Percentiles rank a stretch among this genome's conserved stretches.
These are phyloP conservation scores for Cryptomeria japonica DNA, from an alignment of 75 land plant species.

Conservation along the genomic window DNA sequence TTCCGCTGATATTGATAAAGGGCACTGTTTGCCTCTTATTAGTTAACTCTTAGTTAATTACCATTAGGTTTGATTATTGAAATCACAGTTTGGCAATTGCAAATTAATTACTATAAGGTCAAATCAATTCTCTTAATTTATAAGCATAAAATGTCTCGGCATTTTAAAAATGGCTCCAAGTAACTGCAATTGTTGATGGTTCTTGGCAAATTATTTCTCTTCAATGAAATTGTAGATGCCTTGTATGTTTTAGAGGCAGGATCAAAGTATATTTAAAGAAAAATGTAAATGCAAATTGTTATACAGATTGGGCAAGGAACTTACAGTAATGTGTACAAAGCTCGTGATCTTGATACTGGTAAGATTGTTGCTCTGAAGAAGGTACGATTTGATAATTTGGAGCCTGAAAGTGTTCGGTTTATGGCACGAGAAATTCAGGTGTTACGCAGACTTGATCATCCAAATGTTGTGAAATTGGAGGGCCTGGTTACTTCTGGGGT, in stretches of 20 bases:
- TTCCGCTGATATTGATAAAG: neutral
- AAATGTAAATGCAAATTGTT: neutral
- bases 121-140: neutral
- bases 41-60: neutral
- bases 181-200: neutral
- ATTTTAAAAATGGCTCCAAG: neutral
- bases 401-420: conserved; percentile 63
- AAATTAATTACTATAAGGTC: neutral
- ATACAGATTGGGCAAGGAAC: conserved; percentile 73
- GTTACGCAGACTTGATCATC: conserved; percentile 53
- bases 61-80: neutral
- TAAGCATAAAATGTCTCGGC: neutral
- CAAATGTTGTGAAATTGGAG: conserved; percentile 57
- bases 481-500: conserved; percentile 54
- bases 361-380: conserved; percentile 63
- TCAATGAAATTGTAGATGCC: neutral
- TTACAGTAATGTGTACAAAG: conserved; percentile 58
- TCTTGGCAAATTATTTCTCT: neutral
- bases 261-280: neutral
- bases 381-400: conserved; percentile 60
- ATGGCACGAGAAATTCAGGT: conserved; percentile 63
- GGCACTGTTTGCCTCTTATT: neutral
- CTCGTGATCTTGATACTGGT: conserved; percentile 62
- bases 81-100: neutral
- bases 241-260: neutral